Conservation (phyloP, 129 eudicot genomes). For the Helichrysum umbraculigerum region DNA sequence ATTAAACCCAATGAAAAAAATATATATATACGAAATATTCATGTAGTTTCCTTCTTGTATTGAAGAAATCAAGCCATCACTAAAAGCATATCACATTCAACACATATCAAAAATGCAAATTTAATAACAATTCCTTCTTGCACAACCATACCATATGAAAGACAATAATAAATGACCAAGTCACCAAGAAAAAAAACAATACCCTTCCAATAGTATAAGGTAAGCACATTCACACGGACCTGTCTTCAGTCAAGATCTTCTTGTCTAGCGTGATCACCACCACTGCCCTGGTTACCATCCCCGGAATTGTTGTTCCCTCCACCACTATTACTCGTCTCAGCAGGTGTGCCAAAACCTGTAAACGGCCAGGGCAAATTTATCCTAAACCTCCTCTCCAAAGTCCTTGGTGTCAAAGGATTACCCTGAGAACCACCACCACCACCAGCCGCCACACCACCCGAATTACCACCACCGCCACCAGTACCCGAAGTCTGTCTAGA, state of each 20-base stretch:
- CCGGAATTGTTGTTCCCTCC: neutral
- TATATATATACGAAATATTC: neutral
- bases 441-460: constrained; percentile 30
- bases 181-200: neutral
- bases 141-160: constrained; percentile 24
- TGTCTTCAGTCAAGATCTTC: constrained; percentile 61
- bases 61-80: neutral
- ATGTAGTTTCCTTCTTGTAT: neutral
- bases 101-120: constrained; percentile 14
- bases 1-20: neutral
- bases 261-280: constrained; percentile 57
- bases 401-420: constrained; percentile 46
- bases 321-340: constrained; percentile 64
- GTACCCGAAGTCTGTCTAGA: constrained; percentile 30
- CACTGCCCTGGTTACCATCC: constrained; percentile 36
- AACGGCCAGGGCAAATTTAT: constrained; percentile 72
- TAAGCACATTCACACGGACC: constrained; percentile 31
- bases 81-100: neutral
- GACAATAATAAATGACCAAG: neutral
- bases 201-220: neutral
- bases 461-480: constrained; percentile 18
- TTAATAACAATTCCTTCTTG: constrained; percentile 23
- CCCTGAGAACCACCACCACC: constrained; percentile 39
- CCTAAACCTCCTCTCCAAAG: constrained; percentile 70
- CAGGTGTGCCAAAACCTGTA: constrained; percentile 38